These are phyloP conservation scores for Macrocystidia cucumis DNA, from an alignment of 1,284 basidiomycete genomes.

Conservation along the genomic window DNA sequence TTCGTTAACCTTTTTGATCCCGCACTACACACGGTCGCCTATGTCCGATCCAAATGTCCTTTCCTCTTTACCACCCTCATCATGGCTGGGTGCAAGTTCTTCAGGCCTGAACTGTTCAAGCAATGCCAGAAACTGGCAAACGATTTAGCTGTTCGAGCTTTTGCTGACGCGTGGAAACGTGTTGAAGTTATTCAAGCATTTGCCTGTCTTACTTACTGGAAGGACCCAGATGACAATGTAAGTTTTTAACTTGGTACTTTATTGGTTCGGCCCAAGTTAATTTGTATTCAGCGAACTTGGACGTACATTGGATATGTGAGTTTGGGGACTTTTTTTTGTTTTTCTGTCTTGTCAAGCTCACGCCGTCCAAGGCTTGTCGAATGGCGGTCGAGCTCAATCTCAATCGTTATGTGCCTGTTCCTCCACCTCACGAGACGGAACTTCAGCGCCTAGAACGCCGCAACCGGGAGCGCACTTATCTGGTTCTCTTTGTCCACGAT, in stretches of 20 bases:
- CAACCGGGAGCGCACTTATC: slow-evolving; percentile 75
- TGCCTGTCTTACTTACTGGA: slow-evolving; percentile 82
- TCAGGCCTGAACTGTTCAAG: slow-evolving; percentile 61
- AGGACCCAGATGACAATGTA: slow-evolving; percentile 73
- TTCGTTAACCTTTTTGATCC: slow-evolving; percentile 84
- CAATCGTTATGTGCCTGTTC: slow-evolving; percentile 54
- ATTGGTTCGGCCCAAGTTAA: slow-evolving; percentile 9
- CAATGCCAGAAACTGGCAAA: slow-evolving; percentile 61
- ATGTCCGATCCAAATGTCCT: slow-evolving; percentile 67
- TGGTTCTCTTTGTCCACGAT: slow-evolving; percentile 78
- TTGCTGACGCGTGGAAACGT: slow-evolving; percentile 66
- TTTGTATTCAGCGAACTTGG: slow-evolving; percentile 59
- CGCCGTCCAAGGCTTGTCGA: slow-evolving; percentile 55
- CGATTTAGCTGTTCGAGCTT: slow-evolving; percentile 67
- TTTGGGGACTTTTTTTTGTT: slow-evolving; percentile 9
- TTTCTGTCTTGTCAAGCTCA: too few relatives aligned
- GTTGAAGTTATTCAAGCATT: slow-evolving; percentile 82
- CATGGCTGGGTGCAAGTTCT: slow-evolving; percentile 82
- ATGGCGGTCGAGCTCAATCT: slow-evolving; percentile 78
- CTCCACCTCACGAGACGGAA: slow-evolving; percentile 50
- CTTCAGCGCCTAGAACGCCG: slow-evolving; percentile 64
- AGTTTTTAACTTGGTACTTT: slow-evolving; percentile 15
- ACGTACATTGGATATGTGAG: slow-evolving; percentile 76
- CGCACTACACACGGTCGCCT: slow-evolving; percentile 61
- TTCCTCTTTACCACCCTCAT: slow-evolving; percentile 78